Conservation (phyloP, 202 grass and related monocot species). For the Saccharum hybrid region DNA sequence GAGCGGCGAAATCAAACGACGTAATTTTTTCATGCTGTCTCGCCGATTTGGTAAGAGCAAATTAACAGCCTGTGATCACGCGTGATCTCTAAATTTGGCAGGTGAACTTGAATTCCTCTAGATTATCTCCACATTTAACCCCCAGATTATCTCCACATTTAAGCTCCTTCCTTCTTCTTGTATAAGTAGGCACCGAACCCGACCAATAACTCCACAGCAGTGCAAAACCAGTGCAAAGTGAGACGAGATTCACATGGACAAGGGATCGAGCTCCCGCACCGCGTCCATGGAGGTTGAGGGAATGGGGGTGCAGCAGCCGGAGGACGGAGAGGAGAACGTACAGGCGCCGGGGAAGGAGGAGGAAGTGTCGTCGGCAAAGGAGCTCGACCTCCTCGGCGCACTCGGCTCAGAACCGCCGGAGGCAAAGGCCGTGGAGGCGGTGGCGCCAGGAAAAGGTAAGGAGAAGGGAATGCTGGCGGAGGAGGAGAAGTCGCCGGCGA, state of each 20-base stretch:
- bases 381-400: slow-evolving; percentile 48
- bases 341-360: background rate
- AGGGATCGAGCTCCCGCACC: slow-evolving; percentile 41
- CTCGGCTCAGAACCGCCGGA: background rate
- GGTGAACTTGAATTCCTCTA: slow-evolving; percentile 37
- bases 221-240: background rate
- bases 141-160: background rate
- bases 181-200: too few relatives aligned
- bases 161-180: background rate
- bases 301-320: background rate
- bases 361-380: background rate
- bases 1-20: too few relatives aligned
- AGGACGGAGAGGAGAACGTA: slow-evolving; percentile 23
- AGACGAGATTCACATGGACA: background rate
- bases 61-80: slow-evolving; percentile 47
- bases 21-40: too few relatives aligned
- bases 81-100: slow-evolving; percentile 41
- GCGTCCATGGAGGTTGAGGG: slow-evolving; percentile 42
- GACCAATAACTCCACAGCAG: background rate
- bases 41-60: background rate
- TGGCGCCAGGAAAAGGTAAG: slow-evolving; percentile 24
- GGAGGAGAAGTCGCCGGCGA: background rate
- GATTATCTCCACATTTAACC: slow-evolving; percentile 47
- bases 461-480: background rate
- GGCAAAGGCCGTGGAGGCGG: background rate